Conservation (phyloP, 2,329 filamentous ascomycete genomes). For the Helminthosporium solani region DNA sequence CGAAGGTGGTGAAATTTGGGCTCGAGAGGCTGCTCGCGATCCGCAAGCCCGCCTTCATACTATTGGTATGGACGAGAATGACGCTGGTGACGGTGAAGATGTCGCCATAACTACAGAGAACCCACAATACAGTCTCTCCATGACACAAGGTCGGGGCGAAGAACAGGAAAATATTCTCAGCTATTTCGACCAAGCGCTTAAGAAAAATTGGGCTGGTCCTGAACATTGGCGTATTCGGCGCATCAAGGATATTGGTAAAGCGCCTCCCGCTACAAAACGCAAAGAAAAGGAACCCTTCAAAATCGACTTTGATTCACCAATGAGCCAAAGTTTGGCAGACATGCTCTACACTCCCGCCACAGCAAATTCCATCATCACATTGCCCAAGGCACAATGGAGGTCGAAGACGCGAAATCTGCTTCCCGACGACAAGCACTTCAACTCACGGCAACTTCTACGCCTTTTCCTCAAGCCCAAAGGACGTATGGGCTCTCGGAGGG, state of each 20-base stretch:
- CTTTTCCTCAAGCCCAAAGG: slow-evolving; percentile 96
- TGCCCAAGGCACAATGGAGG: slow-evolving; percentile 94
- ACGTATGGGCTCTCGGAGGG: slow-evolving; percentile 68
- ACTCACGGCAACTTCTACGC: slow-evolving; percentile 82
- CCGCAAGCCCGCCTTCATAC: slow-evolving; percentile 82
- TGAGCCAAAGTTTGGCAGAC: slow-evolving; percentile 70
- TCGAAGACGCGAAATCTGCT: slow-evolving; percentile 90
- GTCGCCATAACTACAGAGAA: slow-evolving; percentile 58
- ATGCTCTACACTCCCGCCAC: slow-evolving; percentile 78
- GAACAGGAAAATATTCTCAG: slow-evolving; percentile 95
- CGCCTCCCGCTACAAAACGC: slow-evolving; percentile 60
- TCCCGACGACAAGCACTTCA: slow-evolving; percentile 98
- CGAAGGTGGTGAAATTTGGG: slow-evolving; percentile 95
- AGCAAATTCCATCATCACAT: slow-evolving; percentile 75
- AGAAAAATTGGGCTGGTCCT: slow-evolving; percentile 97
- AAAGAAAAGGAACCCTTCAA: slow-evolving; percentile 98
- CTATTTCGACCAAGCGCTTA: slow-evolving; percentile 94
- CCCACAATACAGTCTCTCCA: slow-evolving; percentile 75
- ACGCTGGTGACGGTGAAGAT: slow-evolving; percentile 48
- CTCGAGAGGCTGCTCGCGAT: slow-evolving; percentile 80
- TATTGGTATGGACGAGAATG: slow-evolving; percentile 57
- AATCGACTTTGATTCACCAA: slow-evolving; percentile 80
- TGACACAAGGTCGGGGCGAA: slow-evolving; percentile 66
- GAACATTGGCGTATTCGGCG: slow-evolving; percentile 97
- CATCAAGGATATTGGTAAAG: slow-evolving; percentile 74